Evolutionary conservation across 345 rosid species (phyloP).

Genomic region (Murraya koenigii): DNA sequence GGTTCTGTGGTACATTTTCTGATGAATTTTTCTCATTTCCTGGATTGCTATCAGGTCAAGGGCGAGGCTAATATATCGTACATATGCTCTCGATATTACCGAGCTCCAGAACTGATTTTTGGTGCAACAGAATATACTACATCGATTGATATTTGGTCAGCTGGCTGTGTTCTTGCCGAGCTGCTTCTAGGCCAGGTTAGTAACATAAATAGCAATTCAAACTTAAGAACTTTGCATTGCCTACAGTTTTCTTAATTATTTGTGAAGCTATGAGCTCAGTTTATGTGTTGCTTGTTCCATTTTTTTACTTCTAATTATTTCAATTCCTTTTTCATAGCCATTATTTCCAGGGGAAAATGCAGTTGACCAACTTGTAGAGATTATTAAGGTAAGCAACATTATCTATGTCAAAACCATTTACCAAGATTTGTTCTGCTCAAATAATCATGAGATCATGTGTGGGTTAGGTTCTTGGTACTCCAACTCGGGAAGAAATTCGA

Average conservation of each 20-base stretch:
- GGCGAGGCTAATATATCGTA: slow-evolving; percentile 84
- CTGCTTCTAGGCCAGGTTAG: slow-evolving; percentile 80
- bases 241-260: background rate
- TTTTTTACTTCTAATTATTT: background rate
- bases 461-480: slow-evolving; percentile 80
- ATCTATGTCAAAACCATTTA: background rate
- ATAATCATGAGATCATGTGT: slow-evolving; percentile 6
- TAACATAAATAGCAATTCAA: slow-evolving; percentile 6
- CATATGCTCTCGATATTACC: slow-evolving; percentile 83
- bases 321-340: slow-evolving; percentile 39
- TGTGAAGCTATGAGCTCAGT: background rate
- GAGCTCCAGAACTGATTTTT: slow-evolving; percentile 87
- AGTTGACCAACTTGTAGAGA: slow-evolving; percentile 86
- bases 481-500: slow-evolving; percentile 89
- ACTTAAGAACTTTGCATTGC: background rate
- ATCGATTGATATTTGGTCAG: slow-evolving; percentile 89
- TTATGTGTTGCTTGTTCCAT: background rate
- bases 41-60: slow-evolving; percentile 45
- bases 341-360: slow-evolving; percentile 82
- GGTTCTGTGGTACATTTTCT: background rate
- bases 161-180: slow-evolving; percentile 91
- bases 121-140: slow-evolving; percentile 81
- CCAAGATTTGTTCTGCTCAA: background rate
- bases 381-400: slow-evolving; percentile 54
- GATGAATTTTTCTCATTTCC: slow-evolving; percentile 1